A percentile compares a stretch with the other conserved stretches of the same genome.
These are phyloP conservation scores for Phyllachora maydis DNA, from an alignment of 2,329 filamentous ascomycete genomes.

Conservation along the genomic window DNA sequence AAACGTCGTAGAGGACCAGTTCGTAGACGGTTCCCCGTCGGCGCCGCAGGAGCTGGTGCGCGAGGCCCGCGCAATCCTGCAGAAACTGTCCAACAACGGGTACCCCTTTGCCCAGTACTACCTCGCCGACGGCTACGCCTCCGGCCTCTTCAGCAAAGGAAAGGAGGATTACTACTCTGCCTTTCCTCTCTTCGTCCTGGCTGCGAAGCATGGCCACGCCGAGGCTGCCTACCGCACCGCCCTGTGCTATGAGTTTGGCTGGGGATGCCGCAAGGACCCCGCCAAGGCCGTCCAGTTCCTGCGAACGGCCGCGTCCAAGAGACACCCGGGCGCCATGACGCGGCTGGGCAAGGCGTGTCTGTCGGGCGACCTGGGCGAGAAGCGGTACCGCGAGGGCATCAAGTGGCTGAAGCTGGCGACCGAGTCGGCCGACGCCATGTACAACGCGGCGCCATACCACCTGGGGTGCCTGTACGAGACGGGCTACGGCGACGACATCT, in stretches of 20 bases:
- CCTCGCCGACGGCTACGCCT: constrained; percentile 82
- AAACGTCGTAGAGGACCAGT: constrained; percentile 23
- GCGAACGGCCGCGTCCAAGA: constrained; percentile 74
- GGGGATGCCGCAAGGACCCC: constrained; percentile 80
- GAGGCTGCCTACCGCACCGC: constrained; percentile 88
- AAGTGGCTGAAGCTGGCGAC: constrained; percentile 93
- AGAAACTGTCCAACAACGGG: constrained; percentile 65
- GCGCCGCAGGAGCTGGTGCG: constrained; percentile 51
- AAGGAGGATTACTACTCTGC: constrained; percentile 82
- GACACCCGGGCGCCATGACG: constrained; percentile 87
- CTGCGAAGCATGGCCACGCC: constrained; percentile 91
- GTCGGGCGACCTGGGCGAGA: constrained; percentile 71
- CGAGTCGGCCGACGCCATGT: constrained; percentile 76
- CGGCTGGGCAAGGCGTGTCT: constrained; percentile 81
- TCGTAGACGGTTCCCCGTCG: constrained; percentile 21
- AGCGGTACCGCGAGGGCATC: constrained; percentile 73
- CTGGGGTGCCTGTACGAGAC: constrained; percentile 75
- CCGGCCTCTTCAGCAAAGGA: constrained; percentile 85
- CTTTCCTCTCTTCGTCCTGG: constrained; percentile 80
- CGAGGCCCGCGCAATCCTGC: constrained; percentile 78
- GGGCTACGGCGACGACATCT: constrained; percentile 87
- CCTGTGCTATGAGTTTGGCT: constrained; percentile 94
- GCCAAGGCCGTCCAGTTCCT: constrained; percentile 89
- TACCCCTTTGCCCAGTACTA: constrained; percentile 98
- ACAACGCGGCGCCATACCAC: constrained; percentile 84